Evolutionary conservation across 1,284 basidiomycete species (phyloP), one percentile per base, ranked within the genome.

Genomic region (Tausonia pullulans): DNA sequence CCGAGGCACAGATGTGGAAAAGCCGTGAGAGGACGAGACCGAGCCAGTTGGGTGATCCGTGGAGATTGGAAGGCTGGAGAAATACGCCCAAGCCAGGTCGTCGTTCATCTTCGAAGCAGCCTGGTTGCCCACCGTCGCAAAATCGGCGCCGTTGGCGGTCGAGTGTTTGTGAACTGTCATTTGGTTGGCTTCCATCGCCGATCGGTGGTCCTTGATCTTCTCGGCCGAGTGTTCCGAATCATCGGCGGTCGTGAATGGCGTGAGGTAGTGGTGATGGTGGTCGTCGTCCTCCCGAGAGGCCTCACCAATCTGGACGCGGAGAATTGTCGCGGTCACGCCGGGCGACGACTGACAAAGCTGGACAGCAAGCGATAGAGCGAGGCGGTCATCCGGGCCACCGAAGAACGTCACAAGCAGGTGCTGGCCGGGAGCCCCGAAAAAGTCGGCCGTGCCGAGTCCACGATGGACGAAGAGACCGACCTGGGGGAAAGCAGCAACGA

Each of bases 361-460:
- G 10, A 88, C 82, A 8, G 89, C 81, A 70, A 94, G 84, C 49
- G 82, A 77, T 40, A 96, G 78, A 0, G 90, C 89, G 8, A 90
- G 81, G 2, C 93, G 83, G 72, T 96, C 93, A 74, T 97, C 93
- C 0, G 90, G 86, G 0, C 93, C 93, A 60, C 92, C 93, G 73
- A 92, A 87, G 82, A 95, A 96, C 0, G 89, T 87, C 50, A 95
- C 74, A 77, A 93, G 86, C 61, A 93, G 75, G 69, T 89, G 88
- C 69, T 85, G 83, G 46, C 75, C 72, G 27, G 27, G 27, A 27
- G 27, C 27, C 27, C 27, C 27, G 27, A 27, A 27, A 27, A 27
- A 27, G 58, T 72, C 70, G 55, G 78, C 77, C 64, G 80, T 78
- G 4, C 39, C 39, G 45, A 53, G 45, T 2, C 81, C 83, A 45